Conservation (phyloP, 495 filamentous ascomycete genomes). For the Parmelia sp. region DNA sequence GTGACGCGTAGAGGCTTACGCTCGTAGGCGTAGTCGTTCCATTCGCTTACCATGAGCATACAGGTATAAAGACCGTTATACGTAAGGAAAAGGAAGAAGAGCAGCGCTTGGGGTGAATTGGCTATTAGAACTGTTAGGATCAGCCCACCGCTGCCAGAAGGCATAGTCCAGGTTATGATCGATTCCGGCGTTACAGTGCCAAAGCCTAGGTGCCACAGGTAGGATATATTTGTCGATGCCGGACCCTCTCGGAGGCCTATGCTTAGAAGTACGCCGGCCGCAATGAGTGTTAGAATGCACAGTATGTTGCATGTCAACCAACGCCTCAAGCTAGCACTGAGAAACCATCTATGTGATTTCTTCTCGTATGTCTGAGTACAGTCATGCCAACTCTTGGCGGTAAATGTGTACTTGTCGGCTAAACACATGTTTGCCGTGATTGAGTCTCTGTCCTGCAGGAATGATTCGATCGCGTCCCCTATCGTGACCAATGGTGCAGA, state of each 20-base stretch:
- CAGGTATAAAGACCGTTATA: constrained; percentile 36
- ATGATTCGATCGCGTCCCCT: constrained; percentile 23
- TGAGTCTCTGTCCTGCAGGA: constrained; percentile 9
- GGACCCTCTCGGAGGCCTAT: too few relatives aligned
- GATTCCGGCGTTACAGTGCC: constrained; percentile 28
- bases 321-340: constrained; percentile 17
- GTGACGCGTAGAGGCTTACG: constrained; percentile 44
- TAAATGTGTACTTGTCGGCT: constrained; percentile 3
- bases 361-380: not conserved
- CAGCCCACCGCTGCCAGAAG: constrained; percentile 21
- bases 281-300: constrained; percentile 12
- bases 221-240: too few relatives aligned
- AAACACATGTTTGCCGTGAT: constrained; percentile 14
- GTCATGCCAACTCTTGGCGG: not conserved
- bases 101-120: constrained; percentile 40
- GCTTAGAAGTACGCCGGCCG: not conserved
- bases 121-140: constrained; percentile 31
- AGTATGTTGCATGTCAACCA: constrained; percentile 25
- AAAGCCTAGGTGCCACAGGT: constrained; percentile 29
- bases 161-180: constrained; percentile 9
- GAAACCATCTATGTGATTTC: constrained; percentile 13
- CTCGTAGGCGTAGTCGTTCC: constrained; percentile 26
- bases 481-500: constrained; percentile 20
- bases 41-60: constrained; percentile 40
- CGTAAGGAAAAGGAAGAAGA: constrained; percentile 38